Evolutionary conservation across 163 green algal species (phyloP).

Genomic region (Chloroidium sp.): DNA sequence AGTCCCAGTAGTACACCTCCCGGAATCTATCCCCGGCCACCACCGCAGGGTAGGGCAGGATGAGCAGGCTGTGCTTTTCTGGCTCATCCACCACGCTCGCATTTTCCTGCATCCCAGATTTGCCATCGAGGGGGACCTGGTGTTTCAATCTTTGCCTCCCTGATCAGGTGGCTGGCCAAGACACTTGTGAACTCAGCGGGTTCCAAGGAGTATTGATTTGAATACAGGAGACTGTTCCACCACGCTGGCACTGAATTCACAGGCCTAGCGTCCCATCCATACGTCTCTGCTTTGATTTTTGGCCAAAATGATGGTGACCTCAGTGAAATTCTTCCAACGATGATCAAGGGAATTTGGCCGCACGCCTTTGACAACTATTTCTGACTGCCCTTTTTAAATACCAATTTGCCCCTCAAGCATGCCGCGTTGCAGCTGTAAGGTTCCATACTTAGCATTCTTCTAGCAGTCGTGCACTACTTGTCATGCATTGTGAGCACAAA

Average conservation of each 20-base stretch:
- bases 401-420: too few species aligned
- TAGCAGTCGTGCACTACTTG: too few species aligned
- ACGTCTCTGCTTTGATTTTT: too few species aligned
- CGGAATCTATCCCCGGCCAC: slow-evolving; percentile 28
- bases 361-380: too few species aligned
- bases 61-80: slow-evolving; percentile 21
- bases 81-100: slow-evolving; percentile 3
- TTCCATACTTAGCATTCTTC: too few species aligned
- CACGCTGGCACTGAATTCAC: background rate
- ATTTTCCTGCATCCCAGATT: slow-evolving; percentile 12
- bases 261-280: too few species aligned
- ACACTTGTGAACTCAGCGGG: background rate
- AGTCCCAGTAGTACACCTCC: slow-evolving; percentile 49
- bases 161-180: background rate
- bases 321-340: too few species aligned
- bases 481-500: too few species aligned
- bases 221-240: background rate
- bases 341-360: too few species aligned
- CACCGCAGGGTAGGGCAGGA: slow-evolving; percentile 13
- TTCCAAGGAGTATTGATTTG: background rate
- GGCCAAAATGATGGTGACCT: too few species aligned
- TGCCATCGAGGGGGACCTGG: background rate
- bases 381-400: too few species aligned
- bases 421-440: too few species aligned
- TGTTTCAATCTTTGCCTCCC: background rate